Evolutionary conservation across 768 basidiomycete species (phyloP).

Genomic region (Tricholoma terreum): DNA sequence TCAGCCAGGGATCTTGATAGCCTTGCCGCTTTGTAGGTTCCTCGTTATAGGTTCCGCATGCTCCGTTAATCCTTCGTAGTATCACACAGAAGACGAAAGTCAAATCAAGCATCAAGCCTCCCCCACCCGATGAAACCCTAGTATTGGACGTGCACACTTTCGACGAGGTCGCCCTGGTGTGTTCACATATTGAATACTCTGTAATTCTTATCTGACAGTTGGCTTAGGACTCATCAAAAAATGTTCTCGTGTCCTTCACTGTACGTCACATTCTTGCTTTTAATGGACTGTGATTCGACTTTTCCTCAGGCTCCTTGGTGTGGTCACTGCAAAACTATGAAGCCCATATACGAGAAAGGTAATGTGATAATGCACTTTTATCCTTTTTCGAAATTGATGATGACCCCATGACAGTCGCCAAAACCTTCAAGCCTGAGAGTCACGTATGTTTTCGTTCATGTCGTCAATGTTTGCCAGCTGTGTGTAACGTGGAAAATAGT

Average conservation of each 20-base stretch:
- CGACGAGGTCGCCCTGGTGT: conserved; percentile 66
- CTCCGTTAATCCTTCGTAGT: conserved; percentile 36
- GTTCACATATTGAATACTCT: conserved; percentile 11
- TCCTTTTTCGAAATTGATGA: background rate
- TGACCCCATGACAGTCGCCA: conserved; percentile 50
- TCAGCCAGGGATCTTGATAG: conserved; percentile 79
- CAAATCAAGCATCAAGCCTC: conserved; percentile 85
- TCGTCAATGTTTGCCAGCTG: background rate
- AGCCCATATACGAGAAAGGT: conserved; percentile 85
- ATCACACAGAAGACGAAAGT: conserved; percentile 72
- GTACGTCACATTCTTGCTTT: conserved; percentile 34
- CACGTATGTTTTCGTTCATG: conserved; percentile 45
- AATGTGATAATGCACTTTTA: conserved; percentile 2
- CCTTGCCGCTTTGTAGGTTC: conserved; percentile 68
- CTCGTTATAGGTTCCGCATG: background rate
- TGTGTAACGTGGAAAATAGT: conserved; percentile 40
- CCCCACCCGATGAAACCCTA: conserved; percentile 68
- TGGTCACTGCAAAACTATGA: conserved; percentile 91
- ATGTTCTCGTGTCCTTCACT: conserved; percentile 84
- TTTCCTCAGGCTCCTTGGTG: conserved; percentile 69
- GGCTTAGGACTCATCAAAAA: conserved; percentile 61
- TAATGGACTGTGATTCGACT: conserved; percentile 2
- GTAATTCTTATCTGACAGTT: background rate
- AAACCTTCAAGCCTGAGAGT: conserved; percentile 72
- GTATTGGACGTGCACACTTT: conserved; percentile 73